Base-by-base conservation (phyloP, 345 rosid species). In the Acer campestre region DNA sequence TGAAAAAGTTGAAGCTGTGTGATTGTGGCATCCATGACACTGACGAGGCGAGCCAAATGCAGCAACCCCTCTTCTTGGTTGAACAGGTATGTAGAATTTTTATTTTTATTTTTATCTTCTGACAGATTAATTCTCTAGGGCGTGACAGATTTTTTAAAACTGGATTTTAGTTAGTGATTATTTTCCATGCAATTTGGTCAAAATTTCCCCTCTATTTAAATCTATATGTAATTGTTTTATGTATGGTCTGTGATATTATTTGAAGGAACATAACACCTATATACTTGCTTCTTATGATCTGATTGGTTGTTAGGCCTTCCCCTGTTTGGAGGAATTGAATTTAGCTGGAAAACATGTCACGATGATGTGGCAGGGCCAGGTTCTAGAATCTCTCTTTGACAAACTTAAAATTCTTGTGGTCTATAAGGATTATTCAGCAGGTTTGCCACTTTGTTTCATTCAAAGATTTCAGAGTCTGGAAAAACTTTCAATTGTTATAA, bases 401-500 rank as follows among this genome's bases (percentile, higher is more conserved):
- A n/a, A n/a, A n/a, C n/a, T n/a, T n/a, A n/a, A n/a, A n/a, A n/a
- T n/a, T n/a, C 61, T 71, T n/a, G 1, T 9, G 10, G 17, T 79
- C n/a, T 0, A 7, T 1, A 5, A 6, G 25, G 71, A 71, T 35
- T 53, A 23, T 3, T 53, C 72, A 1, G 11, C 27, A n/a, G 68
- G 3, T 20, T 74, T 81, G 23, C 80, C 77, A 44, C 10, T 72
- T 23, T 12, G 0, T 5, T 3, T 75, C n/a, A 44, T 79, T 0
- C 3, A 58, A 40, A 68, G 18, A 68, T 77, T 80, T 27, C 51
- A 18, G 7, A 74, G 71, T 46, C 38, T 85, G 67, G 53, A 80
- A 42, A 10, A 3, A 7, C 76, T 82, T 38, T 0, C 0, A 6
- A 40, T 80, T 2, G 0, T 0, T 0, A 0, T 1, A 29, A 42